phyloP scores from a whole-genome alignment of 148 eudicot genomes.

The Silene conica region DNA sequence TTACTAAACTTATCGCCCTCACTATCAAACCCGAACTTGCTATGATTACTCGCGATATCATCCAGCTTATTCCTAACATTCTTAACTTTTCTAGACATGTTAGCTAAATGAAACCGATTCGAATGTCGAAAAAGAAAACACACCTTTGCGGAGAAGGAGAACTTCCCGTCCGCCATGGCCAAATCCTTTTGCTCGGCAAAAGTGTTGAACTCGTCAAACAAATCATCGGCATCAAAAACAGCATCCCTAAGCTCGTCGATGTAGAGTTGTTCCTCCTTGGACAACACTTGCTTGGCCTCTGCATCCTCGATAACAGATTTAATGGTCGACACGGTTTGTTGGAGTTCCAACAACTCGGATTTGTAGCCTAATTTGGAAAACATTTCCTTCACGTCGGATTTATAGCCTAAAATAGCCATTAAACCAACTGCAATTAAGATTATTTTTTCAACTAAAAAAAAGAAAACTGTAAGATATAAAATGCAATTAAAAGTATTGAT shows the following conservation, averaged over 20 bases:
- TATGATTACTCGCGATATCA: constrained; percentile 4
- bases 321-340: constrained; percentile 15
- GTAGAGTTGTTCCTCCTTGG: constrained; percentile 15
- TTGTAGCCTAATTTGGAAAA: constrained; percentile 2
- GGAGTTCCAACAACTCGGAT: constrained; percentile 20
- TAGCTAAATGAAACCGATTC: background rate
- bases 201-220: constrained; percentile 26
- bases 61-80: constrained; percentile 15
- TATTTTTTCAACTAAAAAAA: too few species aligned
- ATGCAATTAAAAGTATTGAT: too few species aligned
- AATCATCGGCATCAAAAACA: constrained; percentile 23
- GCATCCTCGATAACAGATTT: constrained; percentile 20
- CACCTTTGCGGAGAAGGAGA: constrained; percentile 13
- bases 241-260: constrained; percentile 22
- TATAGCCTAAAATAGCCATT: too few species aligned
- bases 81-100: background rate
- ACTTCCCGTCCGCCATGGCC: background rate
- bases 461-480: too few species aligned
- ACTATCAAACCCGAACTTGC: constrained; percentile 13
- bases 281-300: constrained; percentile 12
- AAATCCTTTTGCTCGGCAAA: constrained; percentile 4
- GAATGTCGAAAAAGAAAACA: constrained; percentile 10
- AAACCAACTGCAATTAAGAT: too few species aligned
- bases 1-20: background rate
- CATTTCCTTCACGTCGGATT: constrained; percentile 12